Percentiles rank a stretch among this genome's conserved stretches.
Conservation (phyloP, 2,329 filamentous ascomycete genomes). For the Lizonia empirigonia region DNA sequence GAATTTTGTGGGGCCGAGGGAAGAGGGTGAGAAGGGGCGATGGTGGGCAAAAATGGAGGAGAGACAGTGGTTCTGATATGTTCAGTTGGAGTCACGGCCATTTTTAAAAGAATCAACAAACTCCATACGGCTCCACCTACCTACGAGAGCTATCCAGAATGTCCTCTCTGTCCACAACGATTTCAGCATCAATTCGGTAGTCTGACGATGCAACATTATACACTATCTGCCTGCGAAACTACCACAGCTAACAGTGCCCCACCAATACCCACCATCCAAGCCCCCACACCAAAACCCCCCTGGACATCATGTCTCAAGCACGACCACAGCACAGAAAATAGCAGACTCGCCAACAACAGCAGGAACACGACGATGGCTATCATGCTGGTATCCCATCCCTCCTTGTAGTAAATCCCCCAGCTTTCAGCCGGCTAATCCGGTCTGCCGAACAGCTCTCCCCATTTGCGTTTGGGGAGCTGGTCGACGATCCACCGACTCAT, state of each 20-base stretch:
- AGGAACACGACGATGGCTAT: slow-evolving; percentile 23
- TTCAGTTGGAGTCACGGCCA: no score
- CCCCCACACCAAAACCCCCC: slow-evolving; percentile 29
- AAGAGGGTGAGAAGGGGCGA: slow-evolving; percentile 51
- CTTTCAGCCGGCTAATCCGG: slow-evolving; percentile 28
- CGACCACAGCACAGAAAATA: slow-evolving; percentile 32
- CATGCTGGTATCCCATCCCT: slow-evolving; percentile 25
- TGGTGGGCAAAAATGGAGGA: slow-evolving; percentile 51
- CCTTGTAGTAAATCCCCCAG: slow-evolving; percentile 33
- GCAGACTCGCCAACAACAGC: slow-evolving; percentile 14
- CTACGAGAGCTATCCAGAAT: no score
- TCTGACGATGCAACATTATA: no score
- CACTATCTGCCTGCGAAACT: no score
- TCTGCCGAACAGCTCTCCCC: slow-evolving; percentile 23
- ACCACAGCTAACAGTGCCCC: no score
- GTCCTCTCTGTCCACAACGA: no score
- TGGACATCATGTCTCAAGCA: slow-evolving; percentile 29
- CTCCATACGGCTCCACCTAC: no score
- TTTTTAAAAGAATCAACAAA: no score
- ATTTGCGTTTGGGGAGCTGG: slow-evolving; percentile 30
- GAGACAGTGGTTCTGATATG: slow-evolving; percentile 52
- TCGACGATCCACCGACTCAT: slow-evolving; percentile 16
- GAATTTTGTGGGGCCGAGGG: slow-evolving; percentile 51
- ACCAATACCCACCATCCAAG: slow-evolving; percentile 16
- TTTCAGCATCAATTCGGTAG: no score